These are phyloP conservation scores for Alternaria metachromatica DNA, from an alignment of 2,329 filamentous ascomycete genomes.

Conservation along the genomic window DNA sequence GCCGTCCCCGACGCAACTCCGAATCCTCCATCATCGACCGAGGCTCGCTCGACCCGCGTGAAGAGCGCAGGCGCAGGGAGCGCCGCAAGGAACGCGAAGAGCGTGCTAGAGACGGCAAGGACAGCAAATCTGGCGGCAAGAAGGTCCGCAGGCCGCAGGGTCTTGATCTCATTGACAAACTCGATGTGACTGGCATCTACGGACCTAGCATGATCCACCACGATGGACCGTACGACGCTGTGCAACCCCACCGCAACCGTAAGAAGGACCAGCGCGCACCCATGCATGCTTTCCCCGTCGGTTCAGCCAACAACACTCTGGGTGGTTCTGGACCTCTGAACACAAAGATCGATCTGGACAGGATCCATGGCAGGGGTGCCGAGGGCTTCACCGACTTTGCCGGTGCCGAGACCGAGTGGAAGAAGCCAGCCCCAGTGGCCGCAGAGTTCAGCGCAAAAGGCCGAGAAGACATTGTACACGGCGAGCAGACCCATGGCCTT, in stretches of 20 bases:
- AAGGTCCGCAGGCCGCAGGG: conserved; percentile 53
- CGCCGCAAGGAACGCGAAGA: conserved; percentile 60
- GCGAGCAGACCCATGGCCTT: conserved; percentile 80
- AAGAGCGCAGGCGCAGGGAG: conserved; percentile 60
- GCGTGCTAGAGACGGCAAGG: conserved; percentile 43
- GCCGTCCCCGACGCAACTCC: conserved; percentile 74
- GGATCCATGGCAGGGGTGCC: conserved; percentile 84
- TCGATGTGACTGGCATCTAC: conserved; percentile 96
- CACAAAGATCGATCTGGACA: conserved; percentile 78
- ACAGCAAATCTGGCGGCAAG: conserved; percentile 20
- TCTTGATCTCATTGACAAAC: conserved; percentile 92
- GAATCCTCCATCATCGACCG: conserved; percentile 76
- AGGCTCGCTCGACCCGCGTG: conserved; percentile 66
- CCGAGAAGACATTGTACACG: conserved; percentile 74
- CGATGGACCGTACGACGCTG: conserved; percentile 95
- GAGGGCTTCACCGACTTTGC: conserved; percentile 86
- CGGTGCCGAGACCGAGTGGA: conserved; percentile 46
- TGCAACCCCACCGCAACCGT: conserved; percentile 92
- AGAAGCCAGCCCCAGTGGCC: conserved; percentile 40
- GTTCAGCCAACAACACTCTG: conserved; percentile 88
- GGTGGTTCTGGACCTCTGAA: conserved; percentile 88
- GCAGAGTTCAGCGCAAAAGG: conserved; percentile 50
- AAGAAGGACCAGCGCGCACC: conserved; percentile 82
- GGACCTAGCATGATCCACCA: conserved; percentile 95
- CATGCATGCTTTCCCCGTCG: conserved; percentile 95